These are phyloP conservation scores for Cunninghamia lanceolata DNA, from an alignment of 75 land plant genomes.

Conservation along the genomic window DNA sequence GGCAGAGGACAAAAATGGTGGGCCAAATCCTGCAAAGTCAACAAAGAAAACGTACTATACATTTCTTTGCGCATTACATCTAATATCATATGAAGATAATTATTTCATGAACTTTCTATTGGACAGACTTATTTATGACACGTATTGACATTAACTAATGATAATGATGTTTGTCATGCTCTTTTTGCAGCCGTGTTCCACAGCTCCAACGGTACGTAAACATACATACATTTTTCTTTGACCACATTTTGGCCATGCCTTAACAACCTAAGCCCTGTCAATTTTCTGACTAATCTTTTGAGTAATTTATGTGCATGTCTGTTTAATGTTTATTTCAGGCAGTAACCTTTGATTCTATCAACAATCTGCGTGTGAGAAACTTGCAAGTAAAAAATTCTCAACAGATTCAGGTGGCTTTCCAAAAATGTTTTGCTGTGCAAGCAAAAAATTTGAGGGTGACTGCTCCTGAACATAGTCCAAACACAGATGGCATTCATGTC, in stretches of 20 bases:
- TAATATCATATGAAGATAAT: no score
- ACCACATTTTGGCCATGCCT: background rate
- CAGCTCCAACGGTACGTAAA: slow-evolving; percentile 54
- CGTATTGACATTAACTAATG: background rate
- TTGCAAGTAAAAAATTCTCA: slow-evolving; percentile 40
- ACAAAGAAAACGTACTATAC: slow-evolving; percentile 41
- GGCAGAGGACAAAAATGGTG: slow-evolving; percentile 89
- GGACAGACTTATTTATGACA: background rate
- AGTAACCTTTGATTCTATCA: slow-evolving; percentile 28
- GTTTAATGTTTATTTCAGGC: slow-evolving; percentile 30
- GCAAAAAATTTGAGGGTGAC: slow-evolving; percentile 30
- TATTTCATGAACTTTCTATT: background rate
- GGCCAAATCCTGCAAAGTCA: slow-evolving; percentile 71
- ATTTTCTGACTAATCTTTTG: slow-evolving; percentile 9
- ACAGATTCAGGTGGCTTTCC: slow-evolving; percentile 45
- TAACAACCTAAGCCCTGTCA: background rate
- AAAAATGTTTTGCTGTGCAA: slow-evolving; percentile 24
- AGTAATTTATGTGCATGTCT: slow-evolving; percentile 9
- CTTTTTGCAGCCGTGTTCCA: slow-evolving; percentile 45
- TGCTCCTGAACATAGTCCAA: slow-evolving; percentile 50
- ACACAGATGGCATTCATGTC: slow-evolving; percentile 68
- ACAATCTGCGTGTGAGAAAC: slow-evolving; percentile 36
- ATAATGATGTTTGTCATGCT: background rate
- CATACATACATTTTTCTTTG: background rate
- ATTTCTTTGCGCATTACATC: background rate